Evolutionary conservation across 257 asterid genomes (phyloP).

Genomic region (Rhazya stricta): DNA sequence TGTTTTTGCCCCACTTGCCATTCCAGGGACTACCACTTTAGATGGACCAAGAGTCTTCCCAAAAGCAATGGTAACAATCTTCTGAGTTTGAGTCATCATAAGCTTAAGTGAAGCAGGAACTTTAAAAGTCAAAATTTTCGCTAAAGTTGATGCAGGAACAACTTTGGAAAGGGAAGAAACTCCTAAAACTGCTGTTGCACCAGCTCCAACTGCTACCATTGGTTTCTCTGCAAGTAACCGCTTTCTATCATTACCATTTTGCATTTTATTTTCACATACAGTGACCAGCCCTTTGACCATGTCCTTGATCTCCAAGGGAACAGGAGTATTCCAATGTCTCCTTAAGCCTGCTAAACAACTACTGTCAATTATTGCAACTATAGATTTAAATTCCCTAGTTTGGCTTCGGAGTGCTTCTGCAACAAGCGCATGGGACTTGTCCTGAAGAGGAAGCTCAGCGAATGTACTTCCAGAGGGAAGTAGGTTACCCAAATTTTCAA

Average conservation of each 20-base stretch:
- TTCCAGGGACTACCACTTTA: slow-evolving; percentile 44
- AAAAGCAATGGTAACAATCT: slow-evolving; percentile 44
- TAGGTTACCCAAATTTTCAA: slow-evolving; percentile 23
- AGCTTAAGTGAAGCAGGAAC: slow-evolving; percentile 68
- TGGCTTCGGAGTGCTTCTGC: slow-evolving; percentile 80
- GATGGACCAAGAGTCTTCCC: slow-evolving; percentile 59
- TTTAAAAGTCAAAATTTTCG: slow-evolving; percentile 59
- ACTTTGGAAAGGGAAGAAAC: slow-evolving; percentile 77
- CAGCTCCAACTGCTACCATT: slow-evolving; percentile 87
- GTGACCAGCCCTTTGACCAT: slow-evolving; percentile 61
- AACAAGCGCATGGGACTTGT: slow-evolving; percentile 70
- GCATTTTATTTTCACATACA: slow-evolving; percentile 29
- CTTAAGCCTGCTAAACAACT: slow-evolving; percentile 70
- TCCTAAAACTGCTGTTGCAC: slow-evolving; percentile 86
- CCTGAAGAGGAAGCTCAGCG: slow-evolving; percentile 59
- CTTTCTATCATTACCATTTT: slow-evolving; percentile 30
- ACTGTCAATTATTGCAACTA: slow-evolving; percentile 86
- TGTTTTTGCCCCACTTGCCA: slow-evolving; percentile 47
- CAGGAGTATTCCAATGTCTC: slow-evolving; percentile 65
- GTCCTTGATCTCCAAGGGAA: slow-evolving; percentile 55
- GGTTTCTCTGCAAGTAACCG: slow-evolving; percentile 61
- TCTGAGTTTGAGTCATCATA: slow-evolving; percentile 57
- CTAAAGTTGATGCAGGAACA: slow-evolving; percentile 60
- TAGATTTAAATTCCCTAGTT: slow-evolving; percentile 50
- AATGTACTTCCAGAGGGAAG: slow-evolving; percentile 29